Conservation (phyloP, 2,329 filamentous ascomycete species). For the Ophiostoma perfectum region DNA sequence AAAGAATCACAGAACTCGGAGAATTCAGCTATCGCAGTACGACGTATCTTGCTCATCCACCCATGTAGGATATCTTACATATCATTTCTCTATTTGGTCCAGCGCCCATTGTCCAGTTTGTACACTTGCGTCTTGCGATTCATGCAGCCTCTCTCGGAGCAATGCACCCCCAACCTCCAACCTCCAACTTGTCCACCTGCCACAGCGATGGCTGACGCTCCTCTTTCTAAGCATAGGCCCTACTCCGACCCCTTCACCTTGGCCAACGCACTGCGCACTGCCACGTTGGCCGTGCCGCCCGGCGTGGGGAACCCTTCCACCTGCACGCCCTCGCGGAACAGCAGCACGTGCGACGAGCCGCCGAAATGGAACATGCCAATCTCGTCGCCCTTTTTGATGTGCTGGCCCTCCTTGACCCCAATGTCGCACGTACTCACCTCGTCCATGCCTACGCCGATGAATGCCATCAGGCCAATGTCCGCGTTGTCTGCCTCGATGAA, state of each 20-base stretch:
- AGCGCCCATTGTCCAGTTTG: neutral
- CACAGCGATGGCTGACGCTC: too few relatives aligned
- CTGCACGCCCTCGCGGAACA: slow-evolving; percentile 56
- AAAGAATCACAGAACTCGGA: too few relatives aligned
- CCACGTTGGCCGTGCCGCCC: slow-evolving; percentile 32
- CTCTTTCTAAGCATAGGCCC: neutral
- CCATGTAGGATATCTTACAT: too few relatives aligned
- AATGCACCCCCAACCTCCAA: neutral
- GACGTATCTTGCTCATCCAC: too few relatives aligned
- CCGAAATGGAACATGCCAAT: slow-evolving; percentile 77
- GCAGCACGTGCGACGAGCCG: slow-evolving; percentile 63
- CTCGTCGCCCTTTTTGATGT: slow-evolving; percentile 63
- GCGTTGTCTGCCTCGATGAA: slow-evolving; percentile 65
- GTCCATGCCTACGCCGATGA: slow-evolving; percentile 69
- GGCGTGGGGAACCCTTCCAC: slow-evolving; percentile 37
- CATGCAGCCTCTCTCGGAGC: slow-evolving; percentile 7
- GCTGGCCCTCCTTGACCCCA: slow-evolving; percentile 60
- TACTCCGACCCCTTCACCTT: slow-evolving; percentile 25
- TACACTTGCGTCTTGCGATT: neutral
- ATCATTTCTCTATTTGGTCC: neutral
- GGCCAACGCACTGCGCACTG: slow-evolving; percentile 33
- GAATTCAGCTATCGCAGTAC: too few relatives aligned
- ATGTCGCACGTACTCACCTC: slow-evolving; percentile 71
- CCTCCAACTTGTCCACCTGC: too few relatives aligned
- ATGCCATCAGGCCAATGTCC: slow-evolving; percentile 62